Percentiles rank a stretch among this genome's conserved stretches.
Conservation (phyloP, 352 stramenopile species). For the Phytophthora kernoviae region DNA sequence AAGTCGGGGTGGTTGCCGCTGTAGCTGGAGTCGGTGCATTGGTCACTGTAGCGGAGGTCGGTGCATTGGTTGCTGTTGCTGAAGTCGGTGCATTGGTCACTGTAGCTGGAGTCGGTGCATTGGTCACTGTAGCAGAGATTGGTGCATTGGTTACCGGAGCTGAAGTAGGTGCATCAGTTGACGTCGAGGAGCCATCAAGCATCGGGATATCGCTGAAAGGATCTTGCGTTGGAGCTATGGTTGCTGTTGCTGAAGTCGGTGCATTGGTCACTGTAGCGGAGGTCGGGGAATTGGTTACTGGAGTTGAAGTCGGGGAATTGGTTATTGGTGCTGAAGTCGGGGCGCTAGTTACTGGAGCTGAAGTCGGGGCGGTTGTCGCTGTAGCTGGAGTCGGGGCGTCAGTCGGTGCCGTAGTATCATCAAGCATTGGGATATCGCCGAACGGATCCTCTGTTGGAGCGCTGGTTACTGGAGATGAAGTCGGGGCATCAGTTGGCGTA, state of each 20-base stretch:
- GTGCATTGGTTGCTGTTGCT: not conserved
- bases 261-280: slow-evolving; percentile 20
- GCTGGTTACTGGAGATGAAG: not conserved
- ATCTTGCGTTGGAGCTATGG: not conserved
- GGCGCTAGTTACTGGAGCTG: slow-evolving; percentile 4
- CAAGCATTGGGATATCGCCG: not conserved
- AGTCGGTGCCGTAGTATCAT: not conserved
- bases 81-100: not conserved
- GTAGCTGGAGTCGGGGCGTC: slow-evolving; percentile 6
- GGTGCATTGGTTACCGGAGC: slow-evolving; percentile 9
- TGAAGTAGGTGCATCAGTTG: slow-evolving; percentile 5
- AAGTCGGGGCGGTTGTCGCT: slow-evolving; percentile 8
- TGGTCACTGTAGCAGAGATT: not conserved
- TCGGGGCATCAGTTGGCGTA: not conserved
- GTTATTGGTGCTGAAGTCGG: slow-evolving; percentile 11
- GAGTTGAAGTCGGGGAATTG: not conserved
- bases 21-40: slow-evolving; percentile 1
- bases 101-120: not conserved
- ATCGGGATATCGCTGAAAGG: too few species aligned
- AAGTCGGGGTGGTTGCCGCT: not conserved
- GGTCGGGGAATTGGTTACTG: slow-evolving; percentile 1
- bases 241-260: slow-evolving; percentile 4
- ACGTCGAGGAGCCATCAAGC: not conserved
- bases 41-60: slow-evolving; percentile 5
- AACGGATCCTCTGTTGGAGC: not conserved